Base-by-base conservation (phyloP, 352 stramenopile genomes). In the Phytophthora palmivora region DNA sequence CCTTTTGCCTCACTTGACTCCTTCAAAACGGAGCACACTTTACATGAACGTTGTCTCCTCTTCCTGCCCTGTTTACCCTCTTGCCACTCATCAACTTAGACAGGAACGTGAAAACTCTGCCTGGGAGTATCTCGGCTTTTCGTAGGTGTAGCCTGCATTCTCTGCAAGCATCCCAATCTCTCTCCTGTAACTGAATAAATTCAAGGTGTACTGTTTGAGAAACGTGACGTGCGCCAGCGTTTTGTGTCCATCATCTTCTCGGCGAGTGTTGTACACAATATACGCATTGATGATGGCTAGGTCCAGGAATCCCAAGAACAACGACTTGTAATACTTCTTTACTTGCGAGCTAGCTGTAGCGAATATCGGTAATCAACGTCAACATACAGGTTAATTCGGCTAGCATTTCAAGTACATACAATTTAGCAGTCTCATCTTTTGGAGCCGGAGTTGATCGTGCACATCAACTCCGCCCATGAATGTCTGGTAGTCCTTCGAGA, bases 191-290 rank as follows among this genome's bases (percentile, higher is more conserved):
- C 48, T 55, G 34, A 15, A 15, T 6, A 18, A 56, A n/a, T 14
- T 56, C 48, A 11, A 37, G 19, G 36, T 45, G 48, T 12, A 24
- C 36, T 46, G 48, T 21, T 45, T 56, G 2, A 57, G 15, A 30
- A 57, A 57, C 36, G 38, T 57, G 21, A 56, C 36, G 36, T 56
- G 36, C 9, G 21, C 14, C 3, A 56, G 33, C 48, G n/a, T 46
- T 45, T 14, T n/a, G 16, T 14, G n/a, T 3, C 36, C 21, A 9
- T 26, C 48, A 8, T 14, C 21, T 12, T 21, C 34, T 14, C 48
- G 38, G 12, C 34, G 36, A 26, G 14, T 14, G 8, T 56, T 45
- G 36, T 19, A 46, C 0, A 56, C 14, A n/a, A 56, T 39, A 18
- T 28, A 45, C 3, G 49, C 22, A 12, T 38, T 46, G 22, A 47